These are phyloP conservation scores for Cladorrhinum samala DNA, from an alignment of 495 filamentous ascomycete genomes.

Conservation along the genomic window DNA sequence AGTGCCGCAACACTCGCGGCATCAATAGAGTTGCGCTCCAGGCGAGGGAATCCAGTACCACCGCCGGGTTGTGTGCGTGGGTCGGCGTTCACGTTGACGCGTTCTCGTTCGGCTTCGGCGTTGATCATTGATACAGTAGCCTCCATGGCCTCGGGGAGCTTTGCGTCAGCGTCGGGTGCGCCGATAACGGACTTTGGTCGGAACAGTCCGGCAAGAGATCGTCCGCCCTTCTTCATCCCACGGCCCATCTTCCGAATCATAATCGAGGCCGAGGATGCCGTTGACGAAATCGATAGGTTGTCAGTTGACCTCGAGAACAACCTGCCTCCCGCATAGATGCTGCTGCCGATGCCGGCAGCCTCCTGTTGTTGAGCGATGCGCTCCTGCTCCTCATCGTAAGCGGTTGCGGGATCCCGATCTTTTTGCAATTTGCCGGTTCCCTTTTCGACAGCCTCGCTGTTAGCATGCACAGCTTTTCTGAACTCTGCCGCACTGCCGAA, in stretches of 20 bases:
- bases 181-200: constrained; percentile 88
- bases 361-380: constrained; percentile 89
- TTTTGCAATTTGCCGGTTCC: constrained; percentile 62
- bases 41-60: constrained; percentile 78
- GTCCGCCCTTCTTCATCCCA: constrained; percentile 86
- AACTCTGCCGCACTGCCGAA: constrained; percentile 96
- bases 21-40: constrained; percentile 77
- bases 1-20: constrained; percentile 32
- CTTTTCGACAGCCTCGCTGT: constrained; percentile 40
- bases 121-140: constrained; percentile 90
- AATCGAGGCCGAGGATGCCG: constrained; percentile 93
- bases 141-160: constrained; percentile 59
- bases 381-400: constrained; percentile 66
- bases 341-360: constrained; percentile 81
- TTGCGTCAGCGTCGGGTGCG: constrained; percentile 59
- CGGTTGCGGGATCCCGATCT: constrained; percentile 66
- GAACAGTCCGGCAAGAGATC: constrained; percentile 91
- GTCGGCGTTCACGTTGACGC: constrained; percentile 71
- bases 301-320: constrained; percentile 91
- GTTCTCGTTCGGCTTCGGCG: constrained; percentile 85
- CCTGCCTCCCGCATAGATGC: constrained; percentile 86
- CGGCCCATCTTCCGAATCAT: constrained; percentile 99
- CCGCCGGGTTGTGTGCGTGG: constrained; percentile 62
- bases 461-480: constrained; percentile 62
- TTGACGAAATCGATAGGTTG: constrained; percentile 94